Conservation (phyloP, 2,329 filamentous ascomycete genomes). For the Hypoxylon sp. region DNA sequence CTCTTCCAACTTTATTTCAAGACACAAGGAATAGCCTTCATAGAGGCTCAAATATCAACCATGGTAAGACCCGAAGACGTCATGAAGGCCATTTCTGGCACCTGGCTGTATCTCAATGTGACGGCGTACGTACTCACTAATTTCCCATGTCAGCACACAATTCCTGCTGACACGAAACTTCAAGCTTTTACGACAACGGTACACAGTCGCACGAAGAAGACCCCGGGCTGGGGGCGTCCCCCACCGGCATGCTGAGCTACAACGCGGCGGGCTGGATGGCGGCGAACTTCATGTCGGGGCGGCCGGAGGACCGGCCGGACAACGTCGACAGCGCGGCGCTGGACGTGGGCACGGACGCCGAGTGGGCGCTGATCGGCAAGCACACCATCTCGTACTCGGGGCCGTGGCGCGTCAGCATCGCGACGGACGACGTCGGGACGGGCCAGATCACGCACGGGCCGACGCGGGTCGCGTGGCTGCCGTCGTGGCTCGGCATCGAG, state of each 20-base stretch:
- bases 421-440: slow-evolving; percentile 28
- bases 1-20: neutral
- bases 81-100: slow-evolving; percentile 35
- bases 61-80: slow-evolving; percentile 34
- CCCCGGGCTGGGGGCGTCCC: slow-evolving; percentile 15
- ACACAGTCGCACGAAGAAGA: slow-evolving; percentile 23
- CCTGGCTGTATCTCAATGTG: slow-evolving; percentile 38
- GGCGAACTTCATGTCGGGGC: slow-evolving; percentile 47
- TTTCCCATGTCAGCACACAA: neutral
- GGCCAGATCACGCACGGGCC: slow-evolving; percentile 49
- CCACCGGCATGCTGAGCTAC: slow-evolving; percentile 47
- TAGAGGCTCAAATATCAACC: neutral
- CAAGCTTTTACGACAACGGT: slow-evolving; percentile 34
- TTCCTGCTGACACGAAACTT: slow-evolving; percentile 2
- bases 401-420: slow-evolving; percentile 42
- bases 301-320: slow-evolving; percentile 43
- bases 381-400: slow-evolving; percentile 47
- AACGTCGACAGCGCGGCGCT: slow-evolving; percentile 41
- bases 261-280: slow-evolving; percentile 46
- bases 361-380: slow-evolving; percentile 47
- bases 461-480: slow-evolving; percentile 44
- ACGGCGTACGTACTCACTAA: slow-evolving; percentile 25
- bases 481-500: slow-evolving; percentile 43
- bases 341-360: slow-evolving; percentile 44
- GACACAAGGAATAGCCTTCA: neutral